Evolutionary conservation across 305 asterid genomes (phyloP), one percentile per base, ranked within the genome.

Genomic region (Petunia hybrid): DNA sequence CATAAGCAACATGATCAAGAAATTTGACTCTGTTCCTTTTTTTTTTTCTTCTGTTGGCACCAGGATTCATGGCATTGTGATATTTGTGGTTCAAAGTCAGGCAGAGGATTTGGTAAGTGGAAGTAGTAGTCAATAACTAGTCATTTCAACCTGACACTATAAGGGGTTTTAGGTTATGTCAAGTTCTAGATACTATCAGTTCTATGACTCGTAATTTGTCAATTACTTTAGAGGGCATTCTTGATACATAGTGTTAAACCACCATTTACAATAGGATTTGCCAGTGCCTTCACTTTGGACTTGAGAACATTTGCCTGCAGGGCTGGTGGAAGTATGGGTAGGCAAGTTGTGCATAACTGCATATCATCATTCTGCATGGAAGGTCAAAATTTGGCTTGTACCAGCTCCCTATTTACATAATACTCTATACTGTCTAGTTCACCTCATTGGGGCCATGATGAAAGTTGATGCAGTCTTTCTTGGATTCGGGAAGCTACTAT

Each of bases 11-110:
- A 40, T 48, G 42, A 78, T 59, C 56, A 75, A 56, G 68, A 68
- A 67, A 76, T 82, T 80, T 6, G 22, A 65, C 42, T 59, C 77
- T 75, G 43, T 70, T 79, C 64, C 77, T 73, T 67, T 59, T 82
- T 78, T 51, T 83, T 80, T 82, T 53, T 62, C 80, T 80, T 61
- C 87, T 22, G 31, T 22, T 71, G 66, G 48, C 78, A 36, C 84
- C 90, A 95, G 99, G 98, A 94, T 79, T 94, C 98, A 64, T 95
- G 97, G 97, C 97, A 91, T 83, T 95, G 99, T 83, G 97, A 94
- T 81, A 90, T 94, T 80, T 95, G 99, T 87, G 92, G 94, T 77
- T 93, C 97, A 64, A 95, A 94, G 87, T 95, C 99, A 84, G 99
- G 99, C 87, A 91, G 97, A 91, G 98, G 99, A 81, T 95, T 93